These are phyloP conservation scores for Thoreauomyces humboldtii DNA, from an alignment of 192 early-diverging fungal species.

Conservation along the genomic window DNA sequence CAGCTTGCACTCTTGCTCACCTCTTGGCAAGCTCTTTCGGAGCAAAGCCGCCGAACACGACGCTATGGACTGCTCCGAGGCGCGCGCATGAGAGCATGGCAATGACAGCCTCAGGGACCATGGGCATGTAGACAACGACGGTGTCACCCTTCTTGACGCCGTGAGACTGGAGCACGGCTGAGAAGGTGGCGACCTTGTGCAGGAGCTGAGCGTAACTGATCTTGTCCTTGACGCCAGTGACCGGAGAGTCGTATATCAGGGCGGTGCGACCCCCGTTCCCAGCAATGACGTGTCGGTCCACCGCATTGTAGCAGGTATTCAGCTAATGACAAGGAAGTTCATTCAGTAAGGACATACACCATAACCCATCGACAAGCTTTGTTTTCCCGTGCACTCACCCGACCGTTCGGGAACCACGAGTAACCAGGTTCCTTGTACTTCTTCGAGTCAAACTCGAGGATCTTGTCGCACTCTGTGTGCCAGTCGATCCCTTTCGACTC, in stretches of 20 bases:
- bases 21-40: constrained; percentile 66
- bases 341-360: not conserved
- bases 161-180: constrained; percentile 59
- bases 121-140: constrained; percentile 75
- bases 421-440: constrained; percentile 38
- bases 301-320: constrained; percentile 78
- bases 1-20: no score
- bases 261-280: constrained; percentile 63
- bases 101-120: constrained; percentile 51
- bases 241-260: constrained; percentile 73
- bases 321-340: constrained; percentile 33
- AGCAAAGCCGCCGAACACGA: constrained; percentile 69
- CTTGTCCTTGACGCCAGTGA: constrained; percentile 50
- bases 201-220: constrained; percentile 70
- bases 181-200: constrained; percentile 63
- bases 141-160: constrained; percentile 68
- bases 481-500: constrained; percentile 48
- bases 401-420: constrained; percentile 68
- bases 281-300: constrained; percentile 69
- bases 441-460: constrained; percentile 26
- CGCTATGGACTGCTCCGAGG: constrained; percentile 78
- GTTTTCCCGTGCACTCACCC: not conserved
- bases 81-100: constrained; percentile 85
- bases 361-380: not conserved
- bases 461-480: constrained; percentile 40